These are phyloP conservation scores for Penicillium cosmopolitanum DNA, from an alignment of 495 filamentous ascomycete species.

Conservation along the genomic window DNA sequence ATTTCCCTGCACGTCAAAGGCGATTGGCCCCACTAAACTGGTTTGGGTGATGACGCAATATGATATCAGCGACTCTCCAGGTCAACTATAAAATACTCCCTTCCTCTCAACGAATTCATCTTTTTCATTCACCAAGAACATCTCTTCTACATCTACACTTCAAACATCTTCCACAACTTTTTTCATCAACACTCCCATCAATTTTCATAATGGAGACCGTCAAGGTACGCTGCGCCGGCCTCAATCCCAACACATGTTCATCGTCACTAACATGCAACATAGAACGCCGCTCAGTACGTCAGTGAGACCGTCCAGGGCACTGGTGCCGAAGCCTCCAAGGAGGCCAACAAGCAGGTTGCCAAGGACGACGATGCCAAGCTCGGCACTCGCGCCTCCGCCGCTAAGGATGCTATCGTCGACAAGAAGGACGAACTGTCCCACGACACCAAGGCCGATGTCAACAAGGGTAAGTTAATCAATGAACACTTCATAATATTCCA, in stretches of 20 bases:
- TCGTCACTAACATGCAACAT: not conserved
- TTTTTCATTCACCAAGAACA: not conserved
- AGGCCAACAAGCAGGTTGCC: constrained; percentile 28
- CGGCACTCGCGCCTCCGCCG: constrained; percentile 24
- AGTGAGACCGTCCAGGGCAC: constrained; percentile 25
- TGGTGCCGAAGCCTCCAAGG: constrained; percentile 26
- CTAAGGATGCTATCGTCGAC: constrained; percentile 24
- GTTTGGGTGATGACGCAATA: constrained; percentile 4
- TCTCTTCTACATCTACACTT: not conserved
- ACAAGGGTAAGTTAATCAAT: constrained; percentile 23
- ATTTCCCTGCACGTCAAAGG: not conserved
- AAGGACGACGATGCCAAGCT: constrained; percentile 24
- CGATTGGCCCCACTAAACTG: not conserved
- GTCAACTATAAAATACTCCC: not conserved
- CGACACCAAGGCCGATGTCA: constrained; percentile 27
- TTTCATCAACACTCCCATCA: not conserved
- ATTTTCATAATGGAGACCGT: constrained; percentile 24
- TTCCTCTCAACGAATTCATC: not conserved
- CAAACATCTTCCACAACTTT: not conserved
- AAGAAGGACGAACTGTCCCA: constrained; percentile 27
- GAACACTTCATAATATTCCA: not conserved
- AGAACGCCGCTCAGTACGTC: constrained; percentile 30
- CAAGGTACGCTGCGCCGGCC: constrained; percentile 14
- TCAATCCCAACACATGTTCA: not conserved
- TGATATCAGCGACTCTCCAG: not conserved